phyloP scores from a whole-genome alignment of 129 eudicot genomes.

The Heracleum sosnowskyi region DNA sequence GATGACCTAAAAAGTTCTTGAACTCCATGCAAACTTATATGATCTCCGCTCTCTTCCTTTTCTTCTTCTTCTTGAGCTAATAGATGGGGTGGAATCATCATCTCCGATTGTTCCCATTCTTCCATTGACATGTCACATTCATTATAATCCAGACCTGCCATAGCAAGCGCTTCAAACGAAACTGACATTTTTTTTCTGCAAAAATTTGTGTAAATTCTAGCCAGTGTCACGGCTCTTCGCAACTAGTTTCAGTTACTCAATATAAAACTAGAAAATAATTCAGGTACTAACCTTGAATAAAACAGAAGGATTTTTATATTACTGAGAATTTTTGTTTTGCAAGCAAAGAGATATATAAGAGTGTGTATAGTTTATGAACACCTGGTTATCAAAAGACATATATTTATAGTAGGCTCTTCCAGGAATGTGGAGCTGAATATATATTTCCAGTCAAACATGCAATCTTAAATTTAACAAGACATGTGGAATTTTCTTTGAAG shows the following conservation, averaged over 20 bases:
- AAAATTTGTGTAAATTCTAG: neutral
- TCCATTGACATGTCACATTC: conserved; percentile 13
- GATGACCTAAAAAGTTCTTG: neutral
- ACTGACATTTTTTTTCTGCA: conserved; percentile 11
- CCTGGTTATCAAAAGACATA: neutral
- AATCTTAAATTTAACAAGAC: neutral
- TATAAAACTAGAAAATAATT: neutral
- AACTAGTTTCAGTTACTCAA: neutral
- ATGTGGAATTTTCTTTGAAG: neutral
- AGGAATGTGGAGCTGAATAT: neutral
- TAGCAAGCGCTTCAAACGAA: conserved; percentile 29
- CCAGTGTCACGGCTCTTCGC: neutral
- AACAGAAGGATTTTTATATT: neutral
- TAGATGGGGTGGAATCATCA: conserved; percentile 19
- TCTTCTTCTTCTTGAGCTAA: conserved; percentile 11
- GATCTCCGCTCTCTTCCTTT: neutral
- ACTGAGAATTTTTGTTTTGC: neutral
- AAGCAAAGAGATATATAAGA: neutral
- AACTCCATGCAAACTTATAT: neutral
- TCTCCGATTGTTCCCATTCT: conserved; percentile 15
- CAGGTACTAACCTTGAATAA: neutral
- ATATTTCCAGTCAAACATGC: neutral
- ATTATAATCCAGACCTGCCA: conserved; percentile 18
- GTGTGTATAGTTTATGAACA: neutral
- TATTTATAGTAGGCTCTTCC: neutral